Conservation (phyloP, 192 early-diverging fungal species). For the Radiomyces spectabilis region DNA sequence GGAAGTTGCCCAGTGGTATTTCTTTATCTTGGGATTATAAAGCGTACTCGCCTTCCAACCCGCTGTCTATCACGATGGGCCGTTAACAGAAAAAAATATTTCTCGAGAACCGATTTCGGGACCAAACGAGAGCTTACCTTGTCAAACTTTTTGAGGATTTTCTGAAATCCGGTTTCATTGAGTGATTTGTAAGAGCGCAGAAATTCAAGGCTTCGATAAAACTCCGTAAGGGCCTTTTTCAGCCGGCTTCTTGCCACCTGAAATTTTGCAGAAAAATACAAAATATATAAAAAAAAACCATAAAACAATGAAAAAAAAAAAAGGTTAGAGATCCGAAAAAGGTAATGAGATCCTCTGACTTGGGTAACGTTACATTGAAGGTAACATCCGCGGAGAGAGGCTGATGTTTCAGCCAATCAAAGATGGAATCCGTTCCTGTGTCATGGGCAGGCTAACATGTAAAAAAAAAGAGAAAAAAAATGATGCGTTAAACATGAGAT, state of each 20-base stretch:
- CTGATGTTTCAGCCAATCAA: no score
- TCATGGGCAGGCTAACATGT: no score
- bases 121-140: constrained; percentile 44
- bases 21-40: constrained; percentile 35
- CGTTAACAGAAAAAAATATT: constrained; percentile 30
- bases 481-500: no score
- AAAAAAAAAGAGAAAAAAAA: no score
- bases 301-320: no score
- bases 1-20: constrained; percentile 52
- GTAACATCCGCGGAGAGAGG: no score
- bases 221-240: constrained; percentile 64
- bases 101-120: constrained; percentile 61
- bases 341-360: no score
- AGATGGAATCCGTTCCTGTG: no score
- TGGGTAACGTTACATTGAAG: no score
- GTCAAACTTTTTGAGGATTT: constrained; percentile 75
- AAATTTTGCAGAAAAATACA: no score
- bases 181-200: constrained; percentile 54
- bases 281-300: no score
- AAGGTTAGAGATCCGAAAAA: no score
- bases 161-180: constrained; percentile 59
- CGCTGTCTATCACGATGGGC: constrained; percentile 23
- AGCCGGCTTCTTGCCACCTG: constrained; percentile 42
- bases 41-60: constrained; percentile 38
- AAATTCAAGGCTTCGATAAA: constrained; percentile 64